These are phyloP conservation scores for Coemansia furcata DNA, from an alignment of 192 early-diverging fungal species.

Conservation along the genomic window DNA sequence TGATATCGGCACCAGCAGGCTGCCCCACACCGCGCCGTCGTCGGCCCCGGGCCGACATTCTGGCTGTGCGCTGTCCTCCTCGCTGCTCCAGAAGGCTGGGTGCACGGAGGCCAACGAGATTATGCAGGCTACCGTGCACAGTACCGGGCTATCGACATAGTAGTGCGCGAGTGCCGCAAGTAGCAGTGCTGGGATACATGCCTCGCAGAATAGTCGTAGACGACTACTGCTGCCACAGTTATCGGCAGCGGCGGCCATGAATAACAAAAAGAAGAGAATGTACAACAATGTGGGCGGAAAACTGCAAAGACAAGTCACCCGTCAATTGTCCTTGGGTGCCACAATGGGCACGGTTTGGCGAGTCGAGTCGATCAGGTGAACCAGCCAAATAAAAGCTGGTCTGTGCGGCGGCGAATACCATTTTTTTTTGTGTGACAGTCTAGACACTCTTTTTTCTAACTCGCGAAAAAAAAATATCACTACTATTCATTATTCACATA, in stretches of 20 bases:
- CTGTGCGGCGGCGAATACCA: not conserved
- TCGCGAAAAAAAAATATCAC: not conserved
- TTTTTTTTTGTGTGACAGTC: not conserved
- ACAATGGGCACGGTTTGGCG: too few species aligned
- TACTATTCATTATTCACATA: not conserved
- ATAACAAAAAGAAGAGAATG: not conserved
- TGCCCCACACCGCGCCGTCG: conserved; percentile 33
- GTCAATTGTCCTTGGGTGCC: too few species aligned
- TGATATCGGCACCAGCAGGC: conserved; percentile 30
- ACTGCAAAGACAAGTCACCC: too few species aligned
- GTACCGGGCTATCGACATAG: conserved; percentile 6
- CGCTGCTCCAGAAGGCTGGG: not conserved
- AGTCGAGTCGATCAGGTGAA: not conserved
- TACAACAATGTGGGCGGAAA: not conserved
- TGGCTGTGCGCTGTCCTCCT: not conserved
- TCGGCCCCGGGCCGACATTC: conserved; percentile 26
- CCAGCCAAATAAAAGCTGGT: not conserved
- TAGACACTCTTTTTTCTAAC: not conserved
- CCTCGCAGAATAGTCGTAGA: conserved; percentile 29
- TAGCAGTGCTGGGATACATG: conserved; percentile 28
- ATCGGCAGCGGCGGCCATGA: not conserved
- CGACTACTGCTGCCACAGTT: not conserved
- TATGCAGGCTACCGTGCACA: not conserved
- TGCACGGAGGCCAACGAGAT: conserved; percentile 2
- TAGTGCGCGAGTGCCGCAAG: not conserved